phyloP scores from a whole-genome alignment of 371 early-diverging fungal genomes.

The Phascolomyces articulosus region DNA sequence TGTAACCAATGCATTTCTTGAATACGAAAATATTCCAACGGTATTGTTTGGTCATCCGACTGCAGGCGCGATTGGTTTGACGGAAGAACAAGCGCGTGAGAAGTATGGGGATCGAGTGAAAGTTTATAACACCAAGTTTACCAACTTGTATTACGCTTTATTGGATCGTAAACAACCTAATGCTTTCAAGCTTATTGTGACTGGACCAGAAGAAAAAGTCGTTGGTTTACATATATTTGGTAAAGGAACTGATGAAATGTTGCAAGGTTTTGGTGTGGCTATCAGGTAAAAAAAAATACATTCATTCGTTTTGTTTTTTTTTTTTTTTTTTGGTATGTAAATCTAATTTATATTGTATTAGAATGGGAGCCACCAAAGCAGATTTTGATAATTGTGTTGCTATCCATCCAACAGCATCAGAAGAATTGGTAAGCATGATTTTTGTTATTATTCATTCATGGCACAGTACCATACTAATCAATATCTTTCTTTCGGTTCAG shows the following conservation, averaged over 20 bases:
- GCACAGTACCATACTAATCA: not conserved
- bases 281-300: conserved; percentile 23
- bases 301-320: too few species aligned
- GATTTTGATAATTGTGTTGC: conserved; percentile 96
- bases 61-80: conserved; percentile 88
- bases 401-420: conserved; percentile 98
- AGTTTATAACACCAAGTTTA: conserved; percentile 86
- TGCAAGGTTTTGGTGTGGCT: conserved; percentile 91
- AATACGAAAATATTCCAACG: conserved; percentile 93
- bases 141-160: conserved; percentile 91
- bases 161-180: conserved; percentile 88
- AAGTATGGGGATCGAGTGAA: conserved; percentile 82
- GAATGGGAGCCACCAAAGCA: conserved; percentile 95
- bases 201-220: conserved; percentile 89
- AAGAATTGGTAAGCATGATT: conserved; percentile 70
- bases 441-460: too few species aligned
- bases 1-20: conserved; percentile 63
- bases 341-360: conserved; percentile 11
- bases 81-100: conserved; percentile 81
- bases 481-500: too few species aligned
- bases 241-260: conserved; percentile 90
- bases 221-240: conserved; percentile 97
- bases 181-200: conserved; percentile 87
- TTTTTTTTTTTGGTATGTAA: too few species aligned
- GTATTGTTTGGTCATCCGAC: conserved; percentile 97